Evolutionary conservation across 495 filamentous ascomycete species (phyloP), one percentile per base, ranked within the genome.

Genomic region (Rusavskia elegans): DNA sequence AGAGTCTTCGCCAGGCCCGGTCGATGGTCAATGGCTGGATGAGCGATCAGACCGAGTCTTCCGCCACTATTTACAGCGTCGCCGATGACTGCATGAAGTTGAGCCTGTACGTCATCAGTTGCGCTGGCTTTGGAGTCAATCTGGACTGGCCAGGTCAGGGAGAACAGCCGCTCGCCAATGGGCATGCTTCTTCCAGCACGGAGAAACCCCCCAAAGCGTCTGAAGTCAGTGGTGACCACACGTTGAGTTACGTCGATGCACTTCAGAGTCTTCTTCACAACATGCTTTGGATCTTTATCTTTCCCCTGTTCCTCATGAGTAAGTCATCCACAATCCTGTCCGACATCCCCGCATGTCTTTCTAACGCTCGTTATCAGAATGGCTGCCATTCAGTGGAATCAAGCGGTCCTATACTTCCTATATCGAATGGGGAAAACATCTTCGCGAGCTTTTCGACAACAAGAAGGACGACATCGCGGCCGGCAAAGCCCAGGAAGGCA

Each of bases 21-120:
- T 71, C 73, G 19, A 73, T 85, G 69, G 51, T 82, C 5, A 58
- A 61, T 27, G 55, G 68, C 27, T 82, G 79, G 74, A 63, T 74
- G 36, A 60, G 61, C 38, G 48, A 52, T 11, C 59, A 60, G 30
- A 58, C 52, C 3, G 57, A 63, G 17, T 63, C 55, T 9, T 70
- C 66, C 45, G 62, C 61, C 36, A 77, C 73, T 5, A 66, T 82
- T 39, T 59, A 55, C 17, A 69, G 73, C 14, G 61, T 80, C 5
- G 74, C 77, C 21, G 62, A 67, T 29, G 80, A 85, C 59, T 74
- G 75, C 14, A 81, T 82, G 73, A 71, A 72, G 40, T 65, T 82
- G 55, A 76, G 75, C 40, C 67, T 87, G 25, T 77, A 84, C 56
- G 77, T 85, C 52, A 84, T 85, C 60, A 79, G 79, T 48, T 72